Conservation (phyloP, 2,329 filamentous ascomycete species). For the Aureobasidium vineae region DNA sequence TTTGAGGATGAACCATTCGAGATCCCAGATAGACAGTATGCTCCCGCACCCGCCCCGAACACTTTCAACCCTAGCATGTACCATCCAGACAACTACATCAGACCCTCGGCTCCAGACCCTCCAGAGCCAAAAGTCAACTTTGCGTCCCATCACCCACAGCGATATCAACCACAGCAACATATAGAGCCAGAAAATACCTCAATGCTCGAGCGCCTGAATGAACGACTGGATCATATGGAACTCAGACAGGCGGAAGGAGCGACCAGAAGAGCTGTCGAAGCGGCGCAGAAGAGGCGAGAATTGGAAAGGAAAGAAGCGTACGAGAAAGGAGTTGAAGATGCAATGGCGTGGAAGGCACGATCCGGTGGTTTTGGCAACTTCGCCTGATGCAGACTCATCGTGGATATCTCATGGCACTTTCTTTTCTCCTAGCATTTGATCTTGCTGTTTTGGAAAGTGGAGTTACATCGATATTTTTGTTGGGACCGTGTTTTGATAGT, state of each 20-base stretch:
- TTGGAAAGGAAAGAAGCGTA: constrained; percentile 14
- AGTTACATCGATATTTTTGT: background rate
- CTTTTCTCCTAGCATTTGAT: background rate
- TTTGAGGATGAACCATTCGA: background rate
- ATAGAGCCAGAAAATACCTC: background rate
- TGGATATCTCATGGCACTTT: background rate
- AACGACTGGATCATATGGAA: background rate
- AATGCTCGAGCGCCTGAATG: constrained; percentile 6
- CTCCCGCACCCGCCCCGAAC: background rate
- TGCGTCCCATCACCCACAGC: background rate
- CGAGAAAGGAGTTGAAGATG: constrained; percentile 8
- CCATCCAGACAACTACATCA: background rate
- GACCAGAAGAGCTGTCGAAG: constrained; percentile 1
- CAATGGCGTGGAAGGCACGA: constrained; percentile 10
- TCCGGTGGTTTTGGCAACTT: background rate
- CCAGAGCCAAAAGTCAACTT: background rate
- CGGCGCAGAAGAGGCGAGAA: constrained; percentile 5
- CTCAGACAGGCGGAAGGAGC: constrained; percentile 10
- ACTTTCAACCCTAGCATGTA: background rate
- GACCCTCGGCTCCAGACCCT: constrained; percentile 1
- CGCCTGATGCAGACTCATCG: background rate
- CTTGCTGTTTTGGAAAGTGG: background rate
- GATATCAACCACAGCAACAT: background rate
- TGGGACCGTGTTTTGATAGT: background rate
- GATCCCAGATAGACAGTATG: background rate